Evolutionary conservation across 345 rosid species (phyloP).

Genomic region (Gossypium raimondii): DNA sequence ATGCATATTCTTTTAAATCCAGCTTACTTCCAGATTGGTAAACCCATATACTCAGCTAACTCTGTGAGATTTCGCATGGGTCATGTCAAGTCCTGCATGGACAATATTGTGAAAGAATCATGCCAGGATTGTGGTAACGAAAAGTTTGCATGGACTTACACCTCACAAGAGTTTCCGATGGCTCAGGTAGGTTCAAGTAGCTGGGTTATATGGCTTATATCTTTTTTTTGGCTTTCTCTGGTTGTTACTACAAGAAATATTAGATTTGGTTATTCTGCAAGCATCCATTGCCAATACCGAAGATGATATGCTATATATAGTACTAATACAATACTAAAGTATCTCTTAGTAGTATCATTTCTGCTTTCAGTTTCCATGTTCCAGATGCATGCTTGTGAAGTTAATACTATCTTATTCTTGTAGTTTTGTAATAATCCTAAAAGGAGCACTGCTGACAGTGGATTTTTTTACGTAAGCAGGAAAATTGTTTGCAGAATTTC

Average conservation of each 20-base stretch:
- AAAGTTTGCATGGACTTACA: constrained; percentile 68
- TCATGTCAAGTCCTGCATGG: constrained; percentile 33
- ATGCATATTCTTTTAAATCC: constrained; percentile 10
- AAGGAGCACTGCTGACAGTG: background rate
- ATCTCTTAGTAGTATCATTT: background rate
- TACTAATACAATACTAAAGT: background rate
- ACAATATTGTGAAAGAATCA: constrained; percentile 24
- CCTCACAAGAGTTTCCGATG: constrained; percentile 88
- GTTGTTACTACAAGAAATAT: background rate
- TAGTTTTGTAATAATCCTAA: background rate
- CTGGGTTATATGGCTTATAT: background rate
- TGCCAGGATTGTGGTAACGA: constrained; percentile 29
- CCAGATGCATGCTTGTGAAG: background rate
- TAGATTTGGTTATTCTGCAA: background rate
- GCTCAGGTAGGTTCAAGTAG: constrained; percentile 52
- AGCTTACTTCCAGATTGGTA: constrained; percentile 74
- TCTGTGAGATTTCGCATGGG: constrained; percentile 74
- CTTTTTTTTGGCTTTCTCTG: background rate
- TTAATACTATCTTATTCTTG: background rate
- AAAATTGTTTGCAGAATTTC: constrained; percentile 63
- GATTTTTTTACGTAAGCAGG: constrained; percentile 41
- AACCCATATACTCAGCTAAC: constrained; percentile 78
- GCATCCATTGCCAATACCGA: background rate
- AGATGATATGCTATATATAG: background rate
- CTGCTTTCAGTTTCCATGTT: background rate